Evolutionary conservation across 1,139 yeast species (phyloP), one percentile per base, ranked within the genome.

Genomic region (Zhuliangozyma blackwelliae): DNA sequence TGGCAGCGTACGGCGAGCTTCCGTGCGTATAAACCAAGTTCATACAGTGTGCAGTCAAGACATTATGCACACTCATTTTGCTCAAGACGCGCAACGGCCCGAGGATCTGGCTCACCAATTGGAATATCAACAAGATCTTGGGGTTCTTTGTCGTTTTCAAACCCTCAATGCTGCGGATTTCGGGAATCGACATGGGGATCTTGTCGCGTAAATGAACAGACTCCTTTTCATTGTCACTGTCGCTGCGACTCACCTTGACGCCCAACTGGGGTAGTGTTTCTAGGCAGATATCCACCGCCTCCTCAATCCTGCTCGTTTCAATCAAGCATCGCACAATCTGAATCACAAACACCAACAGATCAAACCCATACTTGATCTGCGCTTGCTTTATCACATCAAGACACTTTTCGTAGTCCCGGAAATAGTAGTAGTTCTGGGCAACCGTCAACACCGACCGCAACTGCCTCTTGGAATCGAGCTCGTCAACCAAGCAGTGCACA

Each of bases 171-270:
- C 51, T 54, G 25, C 75, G 50, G 11, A 75, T 68, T 34, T 73
- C 79, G 2, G 63, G 52, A 2, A 68, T 57, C 1, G 77, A 64
- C 4, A 65, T 47, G 0, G 79, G 78, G 5, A 72, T 54, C 34
- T 59, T 57, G 7, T 56, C 55, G 13, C 50, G 42, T 27, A 66
- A 47, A 21, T 48, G 52, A 5, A 51, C 48, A 10, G 54, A 48
- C 28, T 58, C 52, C 10, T 40, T 43, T 16, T 41, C 44, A 2
- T 44, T 46, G 10, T 48, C 44, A 27, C 61, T 57, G 11, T 37
- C 40, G 29, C 39, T 41, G 21, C 34, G 34, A 5, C 54, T 45
- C 2, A 64, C 50, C 10, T 58, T 59, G 20, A 69, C 47, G 1
- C 63, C 67, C 22, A 68, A 46, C 7, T 49, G 47, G 11, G 55